These are phyloP conservation scores for Lactuca saligna DNA, from an alignment of 129 eudicot genomes.

Conservation along the genomic window DNA sequence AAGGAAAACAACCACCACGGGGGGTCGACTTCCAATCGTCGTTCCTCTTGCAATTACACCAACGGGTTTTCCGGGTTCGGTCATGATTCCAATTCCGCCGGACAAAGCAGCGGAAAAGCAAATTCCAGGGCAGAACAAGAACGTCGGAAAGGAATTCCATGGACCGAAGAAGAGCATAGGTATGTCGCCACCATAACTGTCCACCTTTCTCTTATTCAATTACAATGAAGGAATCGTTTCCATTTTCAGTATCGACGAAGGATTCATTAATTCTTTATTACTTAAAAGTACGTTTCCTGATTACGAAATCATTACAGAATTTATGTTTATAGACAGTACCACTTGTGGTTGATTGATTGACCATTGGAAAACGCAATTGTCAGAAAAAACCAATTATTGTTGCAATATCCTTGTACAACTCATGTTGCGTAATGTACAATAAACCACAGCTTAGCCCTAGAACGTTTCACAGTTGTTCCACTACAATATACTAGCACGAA, in stretches of 20 bases:
- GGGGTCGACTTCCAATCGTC: conserved; percentile 38
- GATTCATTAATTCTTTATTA: conserved; percentile 5
- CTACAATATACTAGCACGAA: no score
- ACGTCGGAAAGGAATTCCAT: conserved; percentile 85
- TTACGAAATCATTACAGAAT: conserved; percentile 29
- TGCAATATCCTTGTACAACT: conserved; percentile 28
- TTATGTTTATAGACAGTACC: conserved; percentile 28
- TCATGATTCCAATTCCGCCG: conserved; percentile 41
- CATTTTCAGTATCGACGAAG: not conserved
- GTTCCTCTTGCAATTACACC: conserved; percentile 42
- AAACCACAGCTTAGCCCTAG: no score
- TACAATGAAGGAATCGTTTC: conserved; percentile 4
- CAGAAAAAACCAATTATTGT: conserved; percentile 26
- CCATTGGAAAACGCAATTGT: conserved; percentile 27
- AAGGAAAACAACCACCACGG: conserved; percentile 35
- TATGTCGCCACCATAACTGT: conserved; percentile 38
- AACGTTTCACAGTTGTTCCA: no score
- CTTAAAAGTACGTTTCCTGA: conserved; percentile 33
- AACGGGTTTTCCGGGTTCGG: conserved; percentile 48
- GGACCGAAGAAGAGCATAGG: conserved; percentile 98
- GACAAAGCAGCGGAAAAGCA: conserved; percentile 42
- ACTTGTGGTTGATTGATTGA: conserved; percentile 21
- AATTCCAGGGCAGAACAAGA: conserved; percentile 73
- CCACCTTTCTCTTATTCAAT: not conserved
- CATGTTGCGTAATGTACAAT: conserved; percentile 18